phyloP scores from a whole-genome alignment of 306 rosid species.

The Lathyrus tuberosus region DNA sequence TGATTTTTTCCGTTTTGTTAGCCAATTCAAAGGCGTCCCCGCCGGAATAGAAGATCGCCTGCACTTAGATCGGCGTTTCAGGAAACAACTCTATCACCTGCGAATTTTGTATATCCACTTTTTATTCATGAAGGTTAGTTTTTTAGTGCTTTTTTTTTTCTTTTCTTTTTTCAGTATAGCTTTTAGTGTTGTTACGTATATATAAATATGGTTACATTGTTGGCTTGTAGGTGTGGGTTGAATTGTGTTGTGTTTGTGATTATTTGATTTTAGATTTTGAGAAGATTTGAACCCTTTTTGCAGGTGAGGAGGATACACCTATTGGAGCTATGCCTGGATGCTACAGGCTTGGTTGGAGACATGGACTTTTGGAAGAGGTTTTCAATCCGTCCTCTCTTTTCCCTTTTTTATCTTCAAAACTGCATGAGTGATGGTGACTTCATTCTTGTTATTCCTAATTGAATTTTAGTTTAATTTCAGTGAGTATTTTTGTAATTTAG shows the following conservation, averaged over 20 bases:
- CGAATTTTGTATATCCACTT: conserved; percentile 90
- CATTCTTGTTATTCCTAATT: conserved; percentile 11
- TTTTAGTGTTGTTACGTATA: conserved; percentile 1
- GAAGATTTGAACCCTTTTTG: conserved; percentile 32
- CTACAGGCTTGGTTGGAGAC: conserved; percentile 97
- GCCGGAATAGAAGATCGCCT: conserved; percentile 74
- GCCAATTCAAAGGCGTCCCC: conserved; percentile 85
- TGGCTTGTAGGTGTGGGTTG: not conserved
- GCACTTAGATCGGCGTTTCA: conserved; percentile 76
- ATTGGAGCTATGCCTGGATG: conserved; percentile 99
- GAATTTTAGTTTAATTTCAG: conserved; percentile 21
- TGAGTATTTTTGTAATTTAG: conserved; percentile 56
- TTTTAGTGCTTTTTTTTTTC: not conserved
- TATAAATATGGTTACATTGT: not conserved
- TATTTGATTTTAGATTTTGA: conserved; percentile 34
- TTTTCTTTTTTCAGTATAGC: not conserved
- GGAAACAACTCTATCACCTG: conserved; percentile 82
- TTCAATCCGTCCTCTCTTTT: conserved; percentile 20
- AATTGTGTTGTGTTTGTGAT: not conserved
- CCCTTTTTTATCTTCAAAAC: conserved; percentile 18
- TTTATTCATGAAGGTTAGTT: conserved; percentile 92
- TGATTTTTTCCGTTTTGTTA: conserved; percentile 32
- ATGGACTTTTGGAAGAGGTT: conserved; percentile 95
- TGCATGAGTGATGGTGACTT: conserved; percentile 20
- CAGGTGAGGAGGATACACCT: conserved; percentile 91